A percentile compares a stretch with the other conserved stretches of the same genome.
phyloP scores from a whole-genome alignment of 2,329 filamentous ascomycete genomes.

The Acrocalymma vagum region DNA sequence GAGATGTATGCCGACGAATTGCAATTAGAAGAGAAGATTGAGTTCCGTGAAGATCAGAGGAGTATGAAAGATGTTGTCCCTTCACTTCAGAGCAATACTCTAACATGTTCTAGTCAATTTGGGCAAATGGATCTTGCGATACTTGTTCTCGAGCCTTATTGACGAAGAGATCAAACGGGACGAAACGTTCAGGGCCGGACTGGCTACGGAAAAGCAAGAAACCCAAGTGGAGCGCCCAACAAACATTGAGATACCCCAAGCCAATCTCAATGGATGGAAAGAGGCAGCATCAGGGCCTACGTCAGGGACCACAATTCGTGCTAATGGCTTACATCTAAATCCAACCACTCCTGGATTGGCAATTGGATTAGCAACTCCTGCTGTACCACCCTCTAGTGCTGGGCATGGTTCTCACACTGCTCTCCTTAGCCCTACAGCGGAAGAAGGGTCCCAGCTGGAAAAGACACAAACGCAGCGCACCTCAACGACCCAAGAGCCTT shows the following conservation, averaged over 20 bases:
- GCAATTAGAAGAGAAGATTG: conserved; percentile 73
- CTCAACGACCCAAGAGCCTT: conserved; percentile 62
- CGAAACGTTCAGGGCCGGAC: conserved; percentile 72
- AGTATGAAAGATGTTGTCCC: conserved; percentile 63
- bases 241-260: conserved; percentile 66
- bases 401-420: conserved; percentile 45
- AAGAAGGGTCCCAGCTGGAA: conserved; percentile 59
- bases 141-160: conserved; percentile 88
- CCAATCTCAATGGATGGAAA: conserved; percentile 56
- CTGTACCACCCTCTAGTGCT: conserved; percentile 46
- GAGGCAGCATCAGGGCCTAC: conserved; percentile 49
- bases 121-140: conserved; percentile 94
- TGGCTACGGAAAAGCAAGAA: conserved; percentile 71
- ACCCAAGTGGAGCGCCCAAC: conserved; percentile 66
- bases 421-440: conserved; percentile 48
- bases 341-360: conserved; percentile 76
- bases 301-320: conserved; percentile 61
- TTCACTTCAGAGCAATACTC: background rate
- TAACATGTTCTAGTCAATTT: conserved; percentile 74
- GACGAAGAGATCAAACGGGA: conserved; percentile 91
- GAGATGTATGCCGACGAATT: conserved; percentile 97
- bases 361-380: conserved; percentile 80
- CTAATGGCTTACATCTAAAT: conserved; percentile 64
- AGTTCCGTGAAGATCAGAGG: conserved; percentile 92
- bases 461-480: conserved; percentile 65